Evolutionary conservation across 225 moss, liverwort and hornwort species (phyloP).

Genomic region (Bryum argenteum): DNA sequence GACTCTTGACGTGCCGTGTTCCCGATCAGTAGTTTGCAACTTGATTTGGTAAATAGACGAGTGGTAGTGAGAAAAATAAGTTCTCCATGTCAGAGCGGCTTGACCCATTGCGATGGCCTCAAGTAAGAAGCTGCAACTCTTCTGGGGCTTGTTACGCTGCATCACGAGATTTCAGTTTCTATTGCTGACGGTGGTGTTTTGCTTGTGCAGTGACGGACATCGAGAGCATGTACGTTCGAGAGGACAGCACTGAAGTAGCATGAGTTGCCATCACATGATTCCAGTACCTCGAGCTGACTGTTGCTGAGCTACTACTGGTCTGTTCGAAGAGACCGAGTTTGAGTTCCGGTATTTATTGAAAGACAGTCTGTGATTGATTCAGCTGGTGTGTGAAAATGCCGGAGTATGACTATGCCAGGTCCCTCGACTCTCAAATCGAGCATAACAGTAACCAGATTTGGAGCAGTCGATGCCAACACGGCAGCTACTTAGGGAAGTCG

Average conservation of each 20-base stretch:
- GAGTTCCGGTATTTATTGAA: neutral
- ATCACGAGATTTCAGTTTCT: neutral
- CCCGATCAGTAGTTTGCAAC: neutral
- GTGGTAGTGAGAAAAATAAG: neutral
- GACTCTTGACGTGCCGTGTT: neutral
- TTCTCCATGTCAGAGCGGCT: neutral
- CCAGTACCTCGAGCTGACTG: neutral
- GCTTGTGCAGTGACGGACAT: conserved; percentile 23
- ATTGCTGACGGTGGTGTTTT: conserved; percentile 17
- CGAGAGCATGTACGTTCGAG: conserved; percentile 27
- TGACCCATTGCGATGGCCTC: neutral
- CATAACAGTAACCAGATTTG: conserved; percentile 13
- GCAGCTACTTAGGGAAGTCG: neutral
- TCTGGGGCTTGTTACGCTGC: neutral
- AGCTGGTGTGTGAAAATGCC: conserved; percentile 32
- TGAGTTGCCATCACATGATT: neutral
- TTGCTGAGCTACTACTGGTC: no score
- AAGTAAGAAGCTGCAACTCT: no score
- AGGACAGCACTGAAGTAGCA: conserved; percentile 4
- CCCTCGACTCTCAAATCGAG: conserved; percentile 24
- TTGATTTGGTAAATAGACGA: neutral
- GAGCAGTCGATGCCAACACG: neutral
- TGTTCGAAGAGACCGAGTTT: neutral
- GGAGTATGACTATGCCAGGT: conserved; percentile 10
- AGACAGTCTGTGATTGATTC: neutral